A percentile compares a stretch with the other conserved stretches of the same genome.
Conservation (phyloP, 345 rosid species). For the Hibiscus mutabilis region DNA sequence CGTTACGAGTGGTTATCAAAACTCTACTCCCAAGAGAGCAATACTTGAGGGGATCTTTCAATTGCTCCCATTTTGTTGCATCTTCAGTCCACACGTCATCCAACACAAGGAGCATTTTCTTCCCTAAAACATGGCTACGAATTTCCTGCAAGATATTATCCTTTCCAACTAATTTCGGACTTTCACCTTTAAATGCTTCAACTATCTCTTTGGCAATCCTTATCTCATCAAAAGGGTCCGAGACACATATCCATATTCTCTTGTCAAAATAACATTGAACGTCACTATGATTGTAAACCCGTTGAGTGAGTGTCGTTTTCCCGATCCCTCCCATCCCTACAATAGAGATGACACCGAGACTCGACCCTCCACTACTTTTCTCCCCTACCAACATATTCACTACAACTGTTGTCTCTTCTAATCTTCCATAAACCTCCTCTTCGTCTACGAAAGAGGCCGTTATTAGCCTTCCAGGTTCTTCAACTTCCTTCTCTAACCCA, state of each 20-base stretch:
- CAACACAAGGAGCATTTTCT: slow-evolving; percentile 16
- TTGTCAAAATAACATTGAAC: slow-evolving; percentile 1
- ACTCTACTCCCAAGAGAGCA: slow-evolving; percentile 6
- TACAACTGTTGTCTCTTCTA: background rate
- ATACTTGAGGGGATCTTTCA: background rate
- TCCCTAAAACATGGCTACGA: background rate
- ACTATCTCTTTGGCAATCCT: slow-evolving; percentile 13
- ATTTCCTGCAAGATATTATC: background rate
- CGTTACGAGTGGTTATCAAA: slow-evolving; percentile 16
- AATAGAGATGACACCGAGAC: background rate
- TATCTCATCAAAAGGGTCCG: slow-evolving; percentile 11
- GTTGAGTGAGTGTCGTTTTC: slow-evolving; percentile 17
- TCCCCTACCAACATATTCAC: background rate
- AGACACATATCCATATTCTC: slow-evolving; percentile 20
- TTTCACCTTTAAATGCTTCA: background rate
- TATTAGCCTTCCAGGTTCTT: background rate
- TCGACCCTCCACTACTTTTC: background rate
- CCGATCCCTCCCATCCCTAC: slow-evolving; percentile 22
- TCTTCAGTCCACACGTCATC: slow-evolving; percentile 23
- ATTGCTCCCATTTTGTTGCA: slow-evolving; percentile 6
- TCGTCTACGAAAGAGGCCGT: background rate
- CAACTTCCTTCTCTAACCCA: background rate
- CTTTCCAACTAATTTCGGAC: background rate
- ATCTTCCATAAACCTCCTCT: slow-evolving; percentile 10
- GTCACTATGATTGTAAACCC: slow-evolving; percentile 1